phyloP scores from a whole-genome alignment of 1,284 basidiomycete genomes.

The Butyriboletus appendiculatus region DNA sequence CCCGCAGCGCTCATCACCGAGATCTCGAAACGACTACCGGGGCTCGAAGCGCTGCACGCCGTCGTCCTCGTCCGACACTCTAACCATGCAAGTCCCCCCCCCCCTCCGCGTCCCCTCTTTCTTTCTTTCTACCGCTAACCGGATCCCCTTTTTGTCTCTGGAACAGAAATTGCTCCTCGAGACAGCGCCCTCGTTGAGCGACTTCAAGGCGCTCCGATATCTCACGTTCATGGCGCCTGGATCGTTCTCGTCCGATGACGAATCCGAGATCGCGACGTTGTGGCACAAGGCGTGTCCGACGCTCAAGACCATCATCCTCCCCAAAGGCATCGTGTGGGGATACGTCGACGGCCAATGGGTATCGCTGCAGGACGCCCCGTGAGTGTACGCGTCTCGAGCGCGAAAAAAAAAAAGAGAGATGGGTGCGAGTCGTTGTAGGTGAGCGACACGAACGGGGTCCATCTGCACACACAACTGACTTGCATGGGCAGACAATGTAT shows the following conservation, averaged over 20 bases:
- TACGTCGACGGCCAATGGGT: conserved; percentile 28
- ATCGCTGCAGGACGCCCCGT: conserved; percentile 20
- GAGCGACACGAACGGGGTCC: background rate
- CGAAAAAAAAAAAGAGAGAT: too few relatives aligned
- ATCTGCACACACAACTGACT: too few relatives aligned
- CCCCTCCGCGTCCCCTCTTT: background rate
- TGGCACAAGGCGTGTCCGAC: conserved; percentile 45
- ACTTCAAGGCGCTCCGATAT: conserved; percentile 39
- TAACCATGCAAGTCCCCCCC: conserved; percentile 39
- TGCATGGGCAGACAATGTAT: too few relatives aligned
- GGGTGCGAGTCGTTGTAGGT: too few relatives aligned
- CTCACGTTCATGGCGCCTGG: conserved; percentile 45
- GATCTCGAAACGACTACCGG: conserved; percentile 46
- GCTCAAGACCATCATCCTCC: conserved; percentile 45
- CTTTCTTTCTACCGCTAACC: too few relatives aligned
- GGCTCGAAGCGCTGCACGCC: conserved; percentile 57
- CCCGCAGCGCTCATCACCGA: conserved; percentile 47
- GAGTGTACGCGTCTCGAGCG: background rate
- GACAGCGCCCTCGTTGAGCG: conserved; percentile 26
- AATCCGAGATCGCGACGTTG: conserved; percentile 35
- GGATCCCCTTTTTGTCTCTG: background rate
- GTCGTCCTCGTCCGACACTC: conserved; percentile 51
- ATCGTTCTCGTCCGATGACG: conserved; percentile 26
- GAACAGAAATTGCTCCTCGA: conserved; percentile 36
- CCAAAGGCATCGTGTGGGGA: conserved; percentile 45